phyloP scores from a whole-genome alignment of 495 filamentous ascomycete genomes.

The Daldinia loculata region DNA sequence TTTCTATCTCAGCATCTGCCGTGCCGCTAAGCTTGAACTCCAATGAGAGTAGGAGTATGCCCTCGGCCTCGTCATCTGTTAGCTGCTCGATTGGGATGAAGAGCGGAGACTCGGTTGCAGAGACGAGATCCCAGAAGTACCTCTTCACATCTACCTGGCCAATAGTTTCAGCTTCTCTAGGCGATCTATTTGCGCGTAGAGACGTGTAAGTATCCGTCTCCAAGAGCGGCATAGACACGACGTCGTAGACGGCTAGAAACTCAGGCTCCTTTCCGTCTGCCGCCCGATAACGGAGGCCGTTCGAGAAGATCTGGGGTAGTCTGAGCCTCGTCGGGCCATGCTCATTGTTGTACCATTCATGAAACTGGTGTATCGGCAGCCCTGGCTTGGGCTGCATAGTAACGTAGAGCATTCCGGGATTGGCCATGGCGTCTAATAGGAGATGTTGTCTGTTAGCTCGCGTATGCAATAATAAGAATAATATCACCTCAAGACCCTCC shows the following conservation, averaged over 20 bases:
- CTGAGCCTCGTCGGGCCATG: conserved; percentile 81
- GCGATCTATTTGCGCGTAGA: conserved; percentile 73
- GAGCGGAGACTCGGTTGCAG: conserved; percentile 58
- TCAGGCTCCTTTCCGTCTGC: conserved; percentile 67
- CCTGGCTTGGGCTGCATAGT: conserved; percentile 76
- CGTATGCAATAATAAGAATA: background rate
- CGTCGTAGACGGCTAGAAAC: conserved; percentile 83
- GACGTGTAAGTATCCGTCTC: conserved; percentile 71
- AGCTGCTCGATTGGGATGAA: conserved; percentile 68
- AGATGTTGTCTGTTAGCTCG: background rate
- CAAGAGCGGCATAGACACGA: conserved; percentile 74
- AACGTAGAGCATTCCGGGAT: conserved; percentile 75
- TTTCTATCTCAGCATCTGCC: conserved; percentile 62
- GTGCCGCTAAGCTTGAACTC: conserved; percentile 63
- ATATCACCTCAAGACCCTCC: background rate
- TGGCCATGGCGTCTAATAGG: conserved; percentile 38
- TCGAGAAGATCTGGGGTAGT: conserved; percentile 71
- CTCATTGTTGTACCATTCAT: conserved; percentile 93
- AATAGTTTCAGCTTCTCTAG: conserved; percentile 79
- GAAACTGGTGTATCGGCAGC: conserved; percentile 74
- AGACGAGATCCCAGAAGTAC: conserved; percentile 70
- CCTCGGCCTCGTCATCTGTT: conserved; percentile 65
- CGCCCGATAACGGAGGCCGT: conserved; percentile 80
- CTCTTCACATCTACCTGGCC: conserved; percentile 76
- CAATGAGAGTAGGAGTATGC: conserved; percentile 69